Evolutionary conservation across 225 moss, liverwort and hornwort genomes (phyloP).

Genomic region (Sphagnum tenellum): DNA sequence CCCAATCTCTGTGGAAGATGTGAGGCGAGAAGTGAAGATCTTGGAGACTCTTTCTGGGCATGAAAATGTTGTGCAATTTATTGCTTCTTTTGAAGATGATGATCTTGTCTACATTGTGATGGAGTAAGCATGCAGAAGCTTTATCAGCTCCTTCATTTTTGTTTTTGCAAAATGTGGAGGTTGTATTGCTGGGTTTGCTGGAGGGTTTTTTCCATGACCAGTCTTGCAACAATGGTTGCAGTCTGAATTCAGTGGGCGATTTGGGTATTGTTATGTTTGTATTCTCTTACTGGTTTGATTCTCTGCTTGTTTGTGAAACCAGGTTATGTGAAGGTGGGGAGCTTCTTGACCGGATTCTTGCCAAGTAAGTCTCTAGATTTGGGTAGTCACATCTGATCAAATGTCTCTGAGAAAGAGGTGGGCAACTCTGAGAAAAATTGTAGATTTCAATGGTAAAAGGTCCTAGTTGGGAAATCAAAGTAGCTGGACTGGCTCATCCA

Average conservation of each 20-base stretch:
- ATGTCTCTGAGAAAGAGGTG: too few species aligned
- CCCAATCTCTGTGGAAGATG: slow-evolving; percentile 97
- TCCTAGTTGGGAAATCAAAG: too few species aligned
- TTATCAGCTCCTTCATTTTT: too few species aligned
- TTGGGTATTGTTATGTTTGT: not conserved
- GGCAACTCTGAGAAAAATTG: too few species aligned
- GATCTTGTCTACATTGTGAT: slow-evolving; percentile 94
- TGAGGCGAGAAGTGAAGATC: slow-evolving; percentile 87
- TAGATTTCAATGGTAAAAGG: too few species aligned
- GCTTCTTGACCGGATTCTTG: slow-evolving; percentile 84
- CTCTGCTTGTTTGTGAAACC: not conserved
- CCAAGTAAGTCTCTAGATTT: slow-evolving; percentile 38
- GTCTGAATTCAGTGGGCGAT: too few species aligned
- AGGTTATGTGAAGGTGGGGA: slow-evolving; percentile 98
- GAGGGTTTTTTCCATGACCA: too few species aligned
- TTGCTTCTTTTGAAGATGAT: slow-evolving; percentile 87
- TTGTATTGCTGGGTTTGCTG: too few species aligned
- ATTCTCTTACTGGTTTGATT: not conserved
- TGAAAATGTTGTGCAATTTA: slow-evolving; percentile 92
- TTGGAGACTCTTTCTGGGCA: slow-evolving; percentile 80
- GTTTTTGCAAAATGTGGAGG: too few species aligned
- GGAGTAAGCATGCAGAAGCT: slow-evolving; percentile 43
- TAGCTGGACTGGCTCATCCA: too few species aligned
- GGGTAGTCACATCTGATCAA: too few species aligned
- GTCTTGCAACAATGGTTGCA: too few species aligned